phyloP scores from a whole-genome alignment of 306 rosid genomes.

The Chamaecrista fasciculata region DNA sequence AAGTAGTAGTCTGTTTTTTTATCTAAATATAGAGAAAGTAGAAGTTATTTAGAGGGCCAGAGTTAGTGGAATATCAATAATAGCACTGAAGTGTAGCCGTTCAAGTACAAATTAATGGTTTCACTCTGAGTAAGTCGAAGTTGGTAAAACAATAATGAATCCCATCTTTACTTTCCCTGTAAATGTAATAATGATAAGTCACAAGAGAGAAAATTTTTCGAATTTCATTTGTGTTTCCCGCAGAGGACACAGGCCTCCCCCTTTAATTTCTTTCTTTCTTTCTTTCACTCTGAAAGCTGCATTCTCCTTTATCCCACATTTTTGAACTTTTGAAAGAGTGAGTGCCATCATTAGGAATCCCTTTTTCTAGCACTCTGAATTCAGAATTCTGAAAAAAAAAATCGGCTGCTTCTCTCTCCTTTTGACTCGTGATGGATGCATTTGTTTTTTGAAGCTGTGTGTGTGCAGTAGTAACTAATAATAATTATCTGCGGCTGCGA shows the following conservation, averaged over 20 bases:
- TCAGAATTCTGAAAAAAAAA: too few species aligned
- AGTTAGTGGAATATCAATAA: background rate
- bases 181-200: background rate
- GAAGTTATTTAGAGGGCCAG: background rate
- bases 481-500: constrained; percentile 33
- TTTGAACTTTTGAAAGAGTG: background rate
- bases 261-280: too few species aligned
- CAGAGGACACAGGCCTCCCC: background rate
- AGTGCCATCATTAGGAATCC: constrained; percentile 1
- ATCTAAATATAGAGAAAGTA: background rate
- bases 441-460: too few species aligned
- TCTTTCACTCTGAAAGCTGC: background rate
- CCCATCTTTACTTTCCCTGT: background rate
- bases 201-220: too few species aligned
- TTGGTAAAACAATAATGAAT: background rate
- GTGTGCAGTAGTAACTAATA: background rate
- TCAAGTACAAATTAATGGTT: background rate
- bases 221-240: background rate
- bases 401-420: constrained; percentile 20
- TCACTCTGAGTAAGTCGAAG: background rate
- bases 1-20: background rate
- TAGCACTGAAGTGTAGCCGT: background rate
- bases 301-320: background rate
- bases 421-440: background rate
- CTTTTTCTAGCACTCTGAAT: background rate